Conservation (phyloP, 495 filamentous ascomycete species). For the Podospora australis region DNA sequence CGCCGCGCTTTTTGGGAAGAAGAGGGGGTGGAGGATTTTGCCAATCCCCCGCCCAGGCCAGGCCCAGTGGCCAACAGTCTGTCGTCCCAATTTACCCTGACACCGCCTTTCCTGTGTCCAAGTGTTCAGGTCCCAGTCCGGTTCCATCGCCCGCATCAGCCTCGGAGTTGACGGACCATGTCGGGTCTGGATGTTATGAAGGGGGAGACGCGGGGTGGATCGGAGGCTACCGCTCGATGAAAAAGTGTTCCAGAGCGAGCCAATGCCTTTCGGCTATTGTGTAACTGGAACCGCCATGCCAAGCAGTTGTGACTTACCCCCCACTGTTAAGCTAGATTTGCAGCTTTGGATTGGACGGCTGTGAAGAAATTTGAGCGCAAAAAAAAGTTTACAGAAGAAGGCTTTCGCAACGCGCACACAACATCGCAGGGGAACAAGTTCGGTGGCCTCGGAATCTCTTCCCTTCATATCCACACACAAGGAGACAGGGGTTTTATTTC, state of each 20-base stretch:
- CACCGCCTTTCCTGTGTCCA: no score
- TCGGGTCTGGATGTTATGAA: constrained; percentile 7
- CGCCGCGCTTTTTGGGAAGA: no score
- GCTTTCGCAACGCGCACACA: no score
- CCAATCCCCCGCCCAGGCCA: no score
- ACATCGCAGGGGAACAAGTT: background rate
- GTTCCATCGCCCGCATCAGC: no score
- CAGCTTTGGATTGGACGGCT: constrained; percentile 16
- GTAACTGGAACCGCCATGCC: constrained; percentile 6
- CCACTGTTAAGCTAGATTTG: constrained; percentile 6
- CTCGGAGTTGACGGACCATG: constrained; percentile 7
- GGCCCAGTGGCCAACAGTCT: no score
- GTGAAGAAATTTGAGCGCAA: constrained; percentile 3
- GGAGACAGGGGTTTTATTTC: background rate
- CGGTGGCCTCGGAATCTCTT: background rate
- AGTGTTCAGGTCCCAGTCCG: no score
- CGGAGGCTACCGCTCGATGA: background rate
- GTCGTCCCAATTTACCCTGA: no score
- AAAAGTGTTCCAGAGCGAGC: constrained; percentile 2
- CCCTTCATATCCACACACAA: no score
- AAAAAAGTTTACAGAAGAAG: background rate
- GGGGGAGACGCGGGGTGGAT: background rate
- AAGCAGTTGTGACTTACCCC: background rate
- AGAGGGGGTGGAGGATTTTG: no score
- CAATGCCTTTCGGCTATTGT: constrained; percentile 14